Percentiles rank a stretch among this genome's conserved stretches.
phyloP scores from a whole-genome alignment of 495 filamentous ascomycete species.

The Penicillium herquei region DNA sequence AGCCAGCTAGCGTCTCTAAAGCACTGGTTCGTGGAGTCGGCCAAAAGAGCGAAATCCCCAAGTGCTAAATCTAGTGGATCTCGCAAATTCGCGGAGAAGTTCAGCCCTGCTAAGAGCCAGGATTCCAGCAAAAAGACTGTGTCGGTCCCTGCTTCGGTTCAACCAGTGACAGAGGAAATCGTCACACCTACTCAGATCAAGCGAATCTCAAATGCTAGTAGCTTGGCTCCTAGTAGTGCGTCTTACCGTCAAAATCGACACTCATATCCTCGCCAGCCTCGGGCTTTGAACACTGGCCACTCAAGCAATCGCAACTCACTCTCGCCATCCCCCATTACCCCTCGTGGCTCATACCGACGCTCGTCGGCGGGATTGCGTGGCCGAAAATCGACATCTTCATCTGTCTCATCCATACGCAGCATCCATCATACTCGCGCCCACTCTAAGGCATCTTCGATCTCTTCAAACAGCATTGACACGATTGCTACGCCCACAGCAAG shows the following conservation, averaged over 20 bases:
- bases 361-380: constrained; percentile 75
- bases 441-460: constrained; percentile 91
- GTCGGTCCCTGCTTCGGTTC: constrained; percentile 19
- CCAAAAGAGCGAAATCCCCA: constrained; percentile 72
- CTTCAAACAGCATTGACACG: constrained; percentile 72
- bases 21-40: constrained; percentile 78
- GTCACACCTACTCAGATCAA: constrained; percentile 44
- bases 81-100: constrained; percentile 43
- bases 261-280: constrained; percentile 49
- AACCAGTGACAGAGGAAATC: constrained; percentile 23
- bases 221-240: constrained; percentile 45
- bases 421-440: constrained; percentile 85
- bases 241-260: constrained; percentile 47
- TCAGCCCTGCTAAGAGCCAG: constrained; percentile 42
- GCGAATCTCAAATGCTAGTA: constrained; percentile 45
- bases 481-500: constrained; percentile 66
- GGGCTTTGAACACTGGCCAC: constrained; percentile 49
- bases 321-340: constrained; percentile 86
- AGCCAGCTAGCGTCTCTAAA: constrained; percentile 83
- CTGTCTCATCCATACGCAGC: constrained; percentile 86
- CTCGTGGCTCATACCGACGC: constrained; percentile 78
- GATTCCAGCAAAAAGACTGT: constrained; percentile 34
- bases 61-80: constrained; percentile 34
- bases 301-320: constrained; percentile 75
- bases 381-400: constrained; percentile 94